phyloP scores from a whole-genome alignment of 2,329 filamentous ascomycete genomes.

The Aspergillus neoniger region DNA sequence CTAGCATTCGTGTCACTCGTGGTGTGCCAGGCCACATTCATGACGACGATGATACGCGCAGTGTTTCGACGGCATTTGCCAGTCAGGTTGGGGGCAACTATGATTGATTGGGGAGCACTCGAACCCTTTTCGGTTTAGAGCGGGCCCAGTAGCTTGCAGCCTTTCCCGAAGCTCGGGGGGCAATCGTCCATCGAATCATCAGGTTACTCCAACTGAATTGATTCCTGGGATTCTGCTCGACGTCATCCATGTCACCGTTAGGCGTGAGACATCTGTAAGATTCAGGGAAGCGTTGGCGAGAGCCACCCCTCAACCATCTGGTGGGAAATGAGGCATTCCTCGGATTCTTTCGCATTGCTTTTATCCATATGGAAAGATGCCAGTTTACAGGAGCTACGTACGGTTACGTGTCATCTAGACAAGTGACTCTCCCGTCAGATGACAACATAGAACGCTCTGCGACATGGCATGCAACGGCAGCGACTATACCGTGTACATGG shows the following conservation, averaged over 20 bases:
- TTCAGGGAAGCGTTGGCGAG: conserved; percentile 17
- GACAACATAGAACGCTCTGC: conserved; percentile 10
- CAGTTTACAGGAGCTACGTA: conserved; percentile 3
- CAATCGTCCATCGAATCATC: conserved; percentile 19
- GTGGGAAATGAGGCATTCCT: conserved; percentile 15
- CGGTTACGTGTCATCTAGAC: neutral
- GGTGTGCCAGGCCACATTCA: conserved; percentile 44
- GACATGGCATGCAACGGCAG: conserved; percentile 6
- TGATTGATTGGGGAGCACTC: conserved; percentile 51
- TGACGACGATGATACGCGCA: conserved; percentile 91
- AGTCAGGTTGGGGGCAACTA: conserved; percentile 79
- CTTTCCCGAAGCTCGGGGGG: conserved; percentile 16
- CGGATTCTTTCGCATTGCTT: conserved; percentile 10
- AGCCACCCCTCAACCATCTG: conserved; percentile 15
- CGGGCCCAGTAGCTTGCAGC: conserved; percentile 17
- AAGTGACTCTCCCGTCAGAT: conserved; percentile 11
- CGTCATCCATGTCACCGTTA: conserved; percentile 14
- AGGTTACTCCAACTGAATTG: conserved; percentile 16
- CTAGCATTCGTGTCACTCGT: conserved; percentile 51
- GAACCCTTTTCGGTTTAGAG: conserved; percentile 14
- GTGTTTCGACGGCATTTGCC: conserved; percentile 93
- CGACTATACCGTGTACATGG: conserved; percentile 6
- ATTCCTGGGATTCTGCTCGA: conserved; percentile 17
- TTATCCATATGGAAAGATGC: conserved; percentile 17
- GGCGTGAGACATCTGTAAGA: conserved; percentile 18